Evolutionary conservation across 179 eudicot species (phyloP).

Genomic region (Silene coronaria): DNA sequence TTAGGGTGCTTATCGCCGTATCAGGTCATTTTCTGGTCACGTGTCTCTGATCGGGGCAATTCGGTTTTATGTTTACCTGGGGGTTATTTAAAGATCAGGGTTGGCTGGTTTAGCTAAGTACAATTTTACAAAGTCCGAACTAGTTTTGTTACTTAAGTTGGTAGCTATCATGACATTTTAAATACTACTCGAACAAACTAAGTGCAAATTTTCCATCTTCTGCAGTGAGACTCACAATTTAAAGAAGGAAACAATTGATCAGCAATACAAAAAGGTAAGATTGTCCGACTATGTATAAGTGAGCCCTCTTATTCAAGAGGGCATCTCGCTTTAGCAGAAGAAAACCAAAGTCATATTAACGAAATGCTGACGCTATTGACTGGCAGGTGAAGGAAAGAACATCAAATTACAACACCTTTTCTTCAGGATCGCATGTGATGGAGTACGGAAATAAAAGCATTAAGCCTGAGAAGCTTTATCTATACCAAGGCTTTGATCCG

Average conservation of each 20-base stretch:
- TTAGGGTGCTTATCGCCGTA: no score
- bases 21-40: no score
- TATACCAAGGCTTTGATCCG: slow-evolving; percentile 84
- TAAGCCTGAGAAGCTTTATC: slow-evolving; percentile 54
- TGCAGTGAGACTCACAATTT: slow-evolving; percentile 81
- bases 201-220: background rate
- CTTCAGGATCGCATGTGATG: slow-evolving; percentile 85
- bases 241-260: slow-evolving; percentile 62
- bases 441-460: slow-evolving; percentile 77
- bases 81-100: no score
- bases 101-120: no score
- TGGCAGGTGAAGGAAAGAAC: slow-evolving; percentile 74
- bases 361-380: background rate
- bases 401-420: slow-evolving; percentile 57
- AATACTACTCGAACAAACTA: background rate
- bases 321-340: background rate
- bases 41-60: no score
- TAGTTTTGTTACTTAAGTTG: no score
- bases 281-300: background rate
- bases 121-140: no score
- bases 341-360: background rate
- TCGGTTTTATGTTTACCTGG: no score
- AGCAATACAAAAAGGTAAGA: slow-evolving; percentile 58
- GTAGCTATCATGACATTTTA: background rate
- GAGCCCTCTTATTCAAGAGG: background rate